Base-by-base conservation (phyloP, 2,329 filamentous ascomycete genomes). In the Ophiocordyceps unilateralis region DNA sequence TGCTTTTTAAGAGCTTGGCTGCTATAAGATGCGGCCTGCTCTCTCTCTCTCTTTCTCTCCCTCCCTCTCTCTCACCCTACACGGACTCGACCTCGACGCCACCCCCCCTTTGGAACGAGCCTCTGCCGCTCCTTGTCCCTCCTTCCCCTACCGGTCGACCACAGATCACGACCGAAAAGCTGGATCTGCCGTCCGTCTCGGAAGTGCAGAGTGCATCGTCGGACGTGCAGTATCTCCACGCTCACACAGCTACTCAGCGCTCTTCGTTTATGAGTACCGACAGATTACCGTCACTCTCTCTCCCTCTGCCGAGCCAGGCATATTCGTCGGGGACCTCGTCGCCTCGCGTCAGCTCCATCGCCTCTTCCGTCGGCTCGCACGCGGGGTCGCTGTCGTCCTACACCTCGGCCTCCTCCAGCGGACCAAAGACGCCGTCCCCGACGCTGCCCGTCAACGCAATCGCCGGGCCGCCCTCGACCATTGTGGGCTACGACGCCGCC, bases 181-280 rank as follows among this genome's bases (percentile, higher is more conserved):
- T 93, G 85, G 85, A 88, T 83, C 78, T 88, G 64, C 83, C 84
- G 68, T 83, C 83, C 73, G 55, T 62, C 70, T 61, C 85, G 8
- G 23, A 42, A 38, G 34, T 37, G 41, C 41, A 42, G 41, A 38
- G 41, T 24, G 41, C 32, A 42, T 19, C 32, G 32, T 38, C 32
- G n/a, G 32, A 41, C 40, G 20, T 41, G 17, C 40, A 24, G 11
- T 41, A 77, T 66, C 83, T 80, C 66, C 79, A 78, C 64, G 19
- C 67, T 72, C 58, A 81, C 50, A 26, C 24, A 26, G 46, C 49
- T 47, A 43, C 50, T 51, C 74, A 81, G 61, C 74, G 76, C 44
- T 48, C 76, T 58, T 67, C 77, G 64, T 82, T 82, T 69, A 69
- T 69, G 65, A 81, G 50, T 50, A 54, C 68, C 67, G 81, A 86